These are phyloP conservation scores for Zarea fungicola DNA, from an alignment of 2,329 filamentous ascomycete species.

Conservation along the genomic window DNA sequence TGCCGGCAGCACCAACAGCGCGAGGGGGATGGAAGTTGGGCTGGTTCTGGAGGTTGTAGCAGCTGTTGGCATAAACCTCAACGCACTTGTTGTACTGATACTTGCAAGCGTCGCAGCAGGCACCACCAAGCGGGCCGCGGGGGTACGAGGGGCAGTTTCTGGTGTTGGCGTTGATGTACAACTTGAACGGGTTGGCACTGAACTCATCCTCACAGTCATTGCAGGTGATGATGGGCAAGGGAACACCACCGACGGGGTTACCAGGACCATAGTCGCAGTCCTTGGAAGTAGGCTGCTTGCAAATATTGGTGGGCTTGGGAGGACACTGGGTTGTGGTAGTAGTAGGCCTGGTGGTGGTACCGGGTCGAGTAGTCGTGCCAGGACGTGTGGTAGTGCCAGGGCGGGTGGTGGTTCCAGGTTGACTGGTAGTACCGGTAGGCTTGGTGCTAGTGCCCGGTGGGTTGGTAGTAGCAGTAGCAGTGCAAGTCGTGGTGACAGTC, in stretches of 20 bases:
- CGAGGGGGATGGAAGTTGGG: constrained; percentile 19
- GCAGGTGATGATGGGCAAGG: constrained; percentile 48
- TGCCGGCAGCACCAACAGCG: not conserved
- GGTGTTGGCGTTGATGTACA: constrained; percentile 42
- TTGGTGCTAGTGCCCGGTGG: constrained; percentile 19
- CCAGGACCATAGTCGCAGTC: constrained; percentile 64
- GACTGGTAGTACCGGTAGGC: constrained; percentile 7
- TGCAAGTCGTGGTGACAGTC: constrained; percentile 28
- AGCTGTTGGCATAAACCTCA: constrained; percentile 44
- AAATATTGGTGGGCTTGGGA: constrained; percentile 47
- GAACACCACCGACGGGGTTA: constrained; percentile 48
- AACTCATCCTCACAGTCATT: constrained; percentile 45
- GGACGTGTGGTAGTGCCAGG: constrained; percentile 21
- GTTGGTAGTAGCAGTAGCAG: constrained; percentile 25
- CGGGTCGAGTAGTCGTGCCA: constrained; percentile 24
- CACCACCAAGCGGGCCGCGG: constrained; percentile 30
- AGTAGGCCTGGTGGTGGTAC: constrained; percentile 22
- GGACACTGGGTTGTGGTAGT: constrained; percentile 32
- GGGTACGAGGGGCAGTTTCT: constrained; percentile 40
- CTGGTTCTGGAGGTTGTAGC: constrained; percentile 30
- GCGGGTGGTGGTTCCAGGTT: constrained; percentile 23
- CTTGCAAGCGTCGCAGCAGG: constrained; percentile 49
- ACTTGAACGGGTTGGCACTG: constrained; percentile 43
- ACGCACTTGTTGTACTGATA: constrained; percentile 46
- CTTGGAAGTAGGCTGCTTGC: constrained; percentile 48